A percentile compares a stretch with the other conserved stretches of the same genome.
phyloP scores from a whole-genome alignment of 345 rosid genomes.

The Gossypioides kirkii region DNA sequence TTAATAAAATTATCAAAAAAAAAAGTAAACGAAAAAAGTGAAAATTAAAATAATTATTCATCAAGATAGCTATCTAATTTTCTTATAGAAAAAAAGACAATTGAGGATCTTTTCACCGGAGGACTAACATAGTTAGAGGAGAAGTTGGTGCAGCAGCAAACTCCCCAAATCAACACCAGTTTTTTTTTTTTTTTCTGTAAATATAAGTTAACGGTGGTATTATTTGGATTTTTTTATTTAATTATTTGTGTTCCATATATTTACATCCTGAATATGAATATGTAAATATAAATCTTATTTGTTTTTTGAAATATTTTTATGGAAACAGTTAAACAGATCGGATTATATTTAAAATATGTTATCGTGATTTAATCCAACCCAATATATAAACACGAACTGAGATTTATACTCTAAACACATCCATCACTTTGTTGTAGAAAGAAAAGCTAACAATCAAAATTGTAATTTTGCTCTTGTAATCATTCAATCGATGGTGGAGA shows the following conservation, averaged over 20 bases:
- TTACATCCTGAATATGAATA: not conserved
- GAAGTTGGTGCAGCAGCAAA: conserved; percentile 46
- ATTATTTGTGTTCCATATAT: too few relatives aligned
- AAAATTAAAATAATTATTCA: not conserved
- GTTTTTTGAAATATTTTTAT: too few relatives aligned
- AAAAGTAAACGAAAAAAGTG: too few relatives aligned
- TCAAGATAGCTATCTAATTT: not conserved
- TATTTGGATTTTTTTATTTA: too few relatives aligned
- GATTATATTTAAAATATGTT: too few relatives aligned
- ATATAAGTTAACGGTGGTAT: not conserved
- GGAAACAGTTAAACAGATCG: too few relatives aligned
- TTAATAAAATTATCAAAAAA: too few relatives aligned
- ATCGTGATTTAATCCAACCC: too few relatives aligned
- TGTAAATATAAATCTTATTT: too few relatives aligned
- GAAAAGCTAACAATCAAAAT: not conserved
- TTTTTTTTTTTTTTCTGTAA: not conserved
- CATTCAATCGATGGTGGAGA: not conserved
- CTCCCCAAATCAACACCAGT: conserved; percentile 23
- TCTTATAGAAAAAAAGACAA: conserved; percentile 4
- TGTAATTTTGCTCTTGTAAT: not conserved
- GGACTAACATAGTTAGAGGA: conserved; percentile 13
- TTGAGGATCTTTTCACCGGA: conserved; percentile 10
- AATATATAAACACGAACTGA: not conserved
- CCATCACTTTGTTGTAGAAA: not conserved
- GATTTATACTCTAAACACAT: not conserved